Percentiles rank a stretch among this genome's conserved stretches.
phyloP scores from a whole-genome alignment of 2,329 filamentous ascomycete genomes.

The Fusarium scirpi region DNA sequence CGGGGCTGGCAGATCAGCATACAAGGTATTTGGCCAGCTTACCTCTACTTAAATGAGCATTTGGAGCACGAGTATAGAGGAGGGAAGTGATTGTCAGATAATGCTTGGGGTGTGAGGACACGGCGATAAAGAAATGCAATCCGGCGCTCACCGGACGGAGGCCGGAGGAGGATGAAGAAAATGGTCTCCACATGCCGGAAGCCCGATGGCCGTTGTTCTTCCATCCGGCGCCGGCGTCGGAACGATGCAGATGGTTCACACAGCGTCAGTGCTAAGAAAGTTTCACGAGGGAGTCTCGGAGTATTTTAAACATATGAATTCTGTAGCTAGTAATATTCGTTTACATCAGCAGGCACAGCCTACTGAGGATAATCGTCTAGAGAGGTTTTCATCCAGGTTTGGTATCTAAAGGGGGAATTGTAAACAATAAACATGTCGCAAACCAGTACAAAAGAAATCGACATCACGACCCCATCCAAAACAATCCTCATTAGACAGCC shows the following conservation, averaged over 20 bases:
- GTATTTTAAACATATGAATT: conserved; percentile 9
- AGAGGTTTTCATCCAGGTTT: conserved; percentile 39
- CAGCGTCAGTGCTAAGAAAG: not conserved
- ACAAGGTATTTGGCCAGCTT: no score
- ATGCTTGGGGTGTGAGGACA: no score
- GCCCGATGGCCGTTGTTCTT: not conserved
- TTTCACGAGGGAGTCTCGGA: rapidly evolving
- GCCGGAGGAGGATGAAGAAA: not conserved
- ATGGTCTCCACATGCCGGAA: not conserved
- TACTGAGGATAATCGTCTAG: conserved; percentile 29
- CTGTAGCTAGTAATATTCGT: conserved; percentile 30
- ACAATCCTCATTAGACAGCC: conserved; percentile 1
- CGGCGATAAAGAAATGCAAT: not conserved
- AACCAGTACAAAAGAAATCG: conserved; percentile 15
- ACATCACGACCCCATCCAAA: conserved; percentile 20
- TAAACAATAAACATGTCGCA: conserved; percentile 22
- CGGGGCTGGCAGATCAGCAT: no score
- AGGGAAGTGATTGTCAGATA: rapidly evolving
- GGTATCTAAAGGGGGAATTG: conserved; percentile 41
- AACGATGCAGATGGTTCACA: not conserved
- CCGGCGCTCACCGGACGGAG: not conserved
- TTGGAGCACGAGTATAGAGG: not conserved
- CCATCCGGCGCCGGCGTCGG: not conserved
- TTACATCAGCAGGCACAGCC: conserved; percentile 33
- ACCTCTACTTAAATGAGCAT: no score